phyloP scores from a whole-genome alignment of 768 basidiomycete species.

The Trametes villosa region DNA sequence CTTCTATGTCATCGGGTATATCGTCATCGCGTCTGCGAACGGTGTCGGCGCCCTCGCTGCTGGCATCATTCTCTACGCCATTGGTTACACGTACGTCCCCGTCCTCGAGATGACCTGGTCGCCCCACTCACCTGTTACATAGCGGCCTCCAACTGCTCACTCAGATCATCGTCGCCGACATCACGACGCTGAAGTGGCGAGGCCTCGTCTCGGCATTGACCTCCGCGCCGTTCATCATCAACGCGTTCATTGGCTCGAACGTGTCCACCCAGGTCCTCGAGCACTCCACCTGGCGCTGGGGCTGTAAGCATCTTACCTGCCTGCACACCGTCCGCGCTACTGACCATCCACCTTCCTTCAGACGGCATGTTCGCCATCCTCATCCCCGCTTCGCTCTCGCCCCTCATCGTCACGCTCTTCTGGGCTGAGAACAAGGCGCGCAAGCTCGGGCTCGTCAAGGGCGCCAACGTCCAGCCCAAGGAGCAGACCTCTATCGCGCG shows the following conservation, averaged over 20 bases:
- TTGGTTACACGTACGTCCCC: slow-evolving; percentile 50
- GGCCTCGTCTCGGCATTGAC: slow-evolving; percentile 49
- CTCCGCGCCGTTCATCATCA: slow-evolving; percentile 59
- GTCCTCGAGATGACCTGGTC: no score
- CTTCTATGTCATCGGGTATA: slow-evolving; percentile 47
- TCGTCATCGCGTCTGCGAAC: slow-evolving; percentile 38
- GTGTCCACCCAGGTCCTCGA: slow-evolving; percentile 49
- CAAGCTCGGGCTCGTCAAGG: slow-evolving; percentile 27
- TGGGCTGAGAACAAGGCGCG: slow-evolving; percentile 35
- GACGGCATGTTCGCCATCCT: slow-evolving; percentile 41
- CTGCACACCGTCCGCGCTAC: no score
- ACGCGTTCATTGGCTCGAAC: slow-evolving; percentile 66
- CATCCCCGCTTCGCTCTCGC: slow-evolving; percentile 28
- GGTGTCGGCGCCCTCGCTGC: slow-evolving; percentile 34
- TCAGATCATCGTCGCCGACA: slow-evolving; percentile 47
- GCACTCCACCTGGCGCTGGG: slow-evolving; percentile 68
- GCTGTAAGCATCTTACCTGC: slow-evolving; percentile 49
- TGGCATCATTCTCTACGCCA: slow-evolving; percentile 58
- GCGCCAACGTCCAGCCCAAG: slow-evolving; percentile 47
- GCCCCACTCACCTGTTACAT: slow-evolving; percentile 2
- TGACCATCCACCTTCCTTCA: background rate
- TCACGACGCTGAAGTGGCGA: slow-evolving; percentile 36
- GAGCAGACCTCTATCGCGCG: slow-evolving; percentile 46
- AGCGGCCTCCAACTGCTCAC: slow-evolving; percentile 67
- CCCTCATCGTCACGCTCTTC: slow-evolving; percentile 34